These are phyloP conservation scores for Musa schizocarpa DNA, from an alignment of 176 grass and related monocot species.

Conservation along the genomic window DNA sequence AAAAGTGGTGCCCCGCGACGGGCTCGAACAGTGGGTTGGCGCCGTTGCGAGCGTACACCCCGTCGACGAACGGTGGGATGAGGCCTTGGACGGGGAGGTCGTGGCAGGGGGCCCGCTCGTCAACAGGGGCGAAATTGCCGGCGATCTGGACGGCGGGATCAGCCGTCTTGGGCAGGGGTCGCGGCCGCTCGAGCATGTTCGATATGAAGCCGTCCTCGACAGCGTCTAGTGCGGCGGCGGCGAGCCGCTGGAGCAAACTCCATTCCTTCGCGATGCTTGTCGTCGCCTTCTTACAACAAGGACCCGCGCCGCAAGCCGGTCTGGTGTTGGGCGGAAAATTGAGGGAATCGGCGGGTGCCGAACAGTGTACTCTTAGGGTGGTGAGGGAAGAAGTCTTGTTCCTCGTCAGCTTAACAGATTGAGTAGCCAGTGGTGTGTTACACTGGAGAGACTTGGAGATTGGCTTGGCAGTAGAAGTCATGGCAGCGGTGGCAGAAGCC, in stretches of 20 bases:
- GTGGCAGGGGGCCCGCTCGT: conserved; percentile 19
- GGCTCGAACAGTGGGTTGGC: conserved; percentile 66
- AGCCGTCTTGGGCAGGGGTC: conserved; percentile 32
- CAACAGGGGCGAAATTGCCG: conserved; percentile 72
- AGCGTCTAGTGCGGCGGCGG: conserved; percentile 41
- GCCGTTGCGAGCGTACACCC: conserved; percentile 76
- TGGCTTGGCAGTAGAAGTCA: background rate
- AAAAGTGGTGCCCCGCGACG: conserved; percentile 75
- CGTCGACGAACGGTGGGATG: conserved; percentile 35
- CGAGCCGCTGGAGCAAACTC: conserved; percentile 52
- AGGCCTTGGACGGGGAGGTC: conserved; percentile 32
- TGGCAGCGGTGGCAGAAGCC: background rate
- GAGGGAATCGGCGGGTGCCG: too few relatives aligned
- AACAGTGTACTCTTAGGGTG: too few relatives aligned
- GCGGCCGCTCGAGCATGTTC: conserved; percentile 38
- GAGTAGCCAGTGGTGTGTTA: background rate
- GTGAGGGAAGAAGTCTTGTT: background rate
- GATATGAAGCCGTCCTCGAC: conserved; percentile 37
- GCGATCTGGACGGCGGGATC: conserved; percentile 80
- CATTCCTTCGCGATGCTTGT: background rate
- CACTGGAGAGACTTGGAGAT: background rate
- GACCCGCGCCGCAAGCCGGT: too few relatives aligned
- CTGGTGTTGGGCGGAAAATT: too few relatives aligned
- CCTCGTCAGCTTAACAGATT: background rate
- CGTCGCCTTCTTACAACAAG: background rate